Percentiles rank a stretch among this genome's conserved stretches.
Evolutionary conservation across 306 rosid genomes (phyloP).

Genomic region (Quercus glauca): DNA sequence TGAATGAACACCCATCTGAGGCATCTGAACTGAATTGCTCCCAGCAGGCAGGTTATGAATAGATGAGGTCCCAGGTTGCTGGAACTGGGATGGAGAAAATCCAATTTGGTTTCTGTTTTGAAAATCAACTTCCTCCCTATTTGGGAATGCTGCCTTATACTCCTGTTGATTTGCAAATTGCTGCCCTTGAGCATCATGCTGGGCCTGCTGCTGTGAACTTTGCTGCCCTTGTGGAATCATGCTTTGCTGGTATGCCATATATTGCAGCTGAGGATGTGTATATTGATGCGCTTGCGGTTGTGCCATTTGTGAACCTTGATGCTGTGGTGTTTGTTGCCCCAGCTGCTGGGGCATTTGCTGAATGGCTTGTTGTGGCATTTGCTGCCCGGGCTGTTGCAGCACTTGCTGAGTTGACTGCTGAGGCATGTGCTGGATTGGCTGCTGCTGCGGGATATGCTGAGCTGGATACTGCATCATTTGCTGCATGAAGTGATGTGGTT

Average conservation of each 20-base stretch:
- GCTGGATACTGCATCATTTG: conserved; percentile 52
- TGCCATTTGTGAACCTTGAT: conserved; percentile 45
- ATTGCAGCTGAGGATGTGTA: conserved; percentile 61
- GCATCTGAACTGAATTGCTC: conserved; percentile 47
- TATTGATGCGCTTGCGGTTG: conserved; percentile 67
- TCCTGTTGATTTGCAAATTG: conserved; percentile 65
- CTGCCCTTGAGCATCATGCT: conserved; percentile 52
- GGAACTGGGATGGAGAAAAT: conserved; percentile 72
- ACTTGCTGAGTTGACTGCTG: conserved; percentile 20
- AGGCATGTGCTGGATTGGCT: conserved; percentile 20
- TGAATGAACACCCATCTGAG: conserved; percentile 51
- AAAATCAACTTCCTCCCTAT: conserved; percentile 60
- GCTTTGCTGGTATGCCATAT: conserved; percentile 66
- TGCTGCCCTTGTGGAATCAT: conserved; percentile 55
- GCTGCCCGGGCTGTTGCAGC: conserved; percentile 55
- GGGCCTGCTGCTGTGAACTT: conserved; percentile 48
- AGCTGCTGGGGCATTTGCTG: conserved; percentile 48
- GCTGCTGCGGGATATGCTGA: conserved; percentile 52
- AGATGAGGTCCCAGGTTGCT: conserved; percentile 53
- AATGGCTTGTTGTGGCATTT: conserved; percentile 42
- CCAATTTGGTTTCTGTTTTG: conserved; percentile 70
- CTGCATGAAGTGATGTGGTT: conserved; percentile 32
- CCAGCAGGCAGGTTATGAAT: conserved; percentile 55
- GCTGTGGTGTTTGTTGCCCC: conserved; percentile 56
- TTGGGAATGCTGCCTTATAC: conserved; percentile 37